These are phyloP conservation scores for Botrytis sinoallii DNA, from an alignment of 2,329 filamentous ascomycete genomes.

Conservation along the genomic window DNA sequence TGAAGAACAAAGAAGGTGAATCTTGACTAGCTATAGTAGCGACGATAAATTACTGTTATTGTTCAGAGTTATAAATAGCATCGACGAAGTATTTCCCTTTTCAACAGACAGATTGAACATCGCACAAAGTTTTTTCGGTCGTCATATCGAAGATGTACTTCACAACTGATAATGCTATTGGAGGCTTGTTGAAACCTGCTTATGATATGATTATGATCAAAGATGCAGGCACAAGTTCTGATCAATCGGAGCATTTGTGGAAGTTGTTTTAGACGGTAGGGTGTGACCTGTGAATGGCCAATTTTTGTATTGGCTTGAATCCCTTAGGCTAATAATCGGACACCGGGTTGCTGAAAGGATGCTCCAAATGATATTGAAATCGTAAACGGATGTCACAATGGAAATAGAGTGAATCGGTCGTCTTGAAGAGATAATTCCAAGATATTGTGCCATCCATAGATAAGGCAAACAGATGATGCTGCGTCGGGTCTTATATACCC, in stretches of 20 bases:
- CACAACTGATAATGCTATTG: neutral
- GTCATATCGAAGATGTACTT: neutral
- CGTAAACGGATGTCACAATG: neutral
- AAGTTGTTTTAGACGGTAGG: neutral
- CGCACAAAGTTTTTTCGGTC: neutral
- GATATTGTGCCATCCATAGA: slow-evolving; percentile 15
- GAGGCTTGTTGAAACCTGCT: neutral
- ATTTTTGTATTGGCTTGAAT: neutral
- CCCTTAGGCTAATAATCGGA: neutral
- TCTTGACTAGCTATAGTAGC: neutral
- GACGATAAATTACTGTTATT: neutral
- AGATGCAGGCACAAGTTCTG: neutral
- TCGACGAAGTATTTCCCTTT: neutral
- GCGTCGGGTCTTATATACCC: neutral
- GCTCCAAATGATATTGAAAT: neutral
- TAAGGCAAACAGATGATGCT: slow-evolving; percentile 9
- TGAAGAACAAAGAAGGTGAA: slow-evolving; percentile 11
- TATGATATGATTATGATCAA: neutral
- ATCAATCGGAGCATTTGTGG: neutral
- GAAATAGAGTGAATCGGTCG: neutral
- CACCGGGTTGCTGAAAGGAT: neutral
- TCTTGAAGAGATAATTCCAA: neutral
- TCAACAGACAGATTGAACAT: neutral
- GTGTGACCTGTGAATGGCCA: neutral
- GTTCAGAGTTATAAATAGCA: neutral